Conservation (phyloP, 2,329 filamentous ascomycete genomes). For the Alternaria postmessia region DNA sequence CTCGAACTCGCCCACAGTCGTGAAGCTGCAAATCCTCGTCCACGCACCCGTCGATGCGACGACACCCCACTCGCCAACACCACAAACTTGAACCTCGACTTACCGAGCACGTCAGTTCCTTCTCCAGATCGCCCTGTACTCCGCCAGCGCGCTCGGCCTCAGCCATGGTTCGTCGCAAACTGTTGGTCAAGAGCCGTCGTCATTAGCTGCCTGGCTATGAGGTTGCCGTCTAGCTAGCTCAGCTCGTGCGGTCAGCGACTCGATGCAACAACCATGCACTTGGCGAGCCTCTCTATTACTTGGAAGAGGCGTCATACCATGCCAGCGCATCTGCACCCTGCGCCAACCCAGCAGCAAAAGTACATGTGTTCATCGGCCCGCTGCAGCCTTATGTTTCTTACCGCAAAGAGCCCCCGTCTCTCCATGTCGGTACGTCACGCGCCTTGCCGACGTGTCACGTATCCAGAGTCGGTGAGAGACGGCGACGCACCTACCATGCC, state of each 20-base stretch:
- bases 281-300: slow-evolving; percentile 17
- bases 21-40: not conserved
- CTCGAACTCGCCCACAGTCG: not conserved
- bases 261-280: slow-evolving; percentile 18
- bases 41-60: not conserved
- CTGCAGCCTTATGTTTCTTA: not conserved
- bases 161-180: slow-evolving; percentile 37
- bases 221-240: slow-evolving; percentile 19
- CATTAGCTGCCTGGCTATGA: slow-evolving; percentile 9
- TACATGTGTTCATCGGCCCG: not conserved
- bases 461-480: slow-evolving; percentile 6
- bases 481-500: not conserved
- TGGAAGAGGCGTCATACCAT: slow-evolving; percentile 16
- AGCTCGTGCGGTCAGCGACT: slow-evolving; percentile 29
- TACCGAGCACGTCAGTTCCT: slow-evolving; percentile 94
- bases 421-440: slow-evolving; percentile 22
- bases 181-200: slow-evolving; percentile 9
- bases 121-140: slow-evolving; percentile 76
- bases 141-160: slow-evolving; percentile 50
- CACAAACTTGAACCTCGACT: slow-evolving; percentile 52
- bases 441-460: slow-evolving; percentile 15
- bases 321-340: slow-evolving; percentile 22
- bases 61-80: slow-evolving; percentile 8
- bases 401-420: not conserved
- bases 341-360: not conserved